phyloP scores from a whole-genome alignment of 176 grass and related monocot species.

The Secale cereale region DNA sequence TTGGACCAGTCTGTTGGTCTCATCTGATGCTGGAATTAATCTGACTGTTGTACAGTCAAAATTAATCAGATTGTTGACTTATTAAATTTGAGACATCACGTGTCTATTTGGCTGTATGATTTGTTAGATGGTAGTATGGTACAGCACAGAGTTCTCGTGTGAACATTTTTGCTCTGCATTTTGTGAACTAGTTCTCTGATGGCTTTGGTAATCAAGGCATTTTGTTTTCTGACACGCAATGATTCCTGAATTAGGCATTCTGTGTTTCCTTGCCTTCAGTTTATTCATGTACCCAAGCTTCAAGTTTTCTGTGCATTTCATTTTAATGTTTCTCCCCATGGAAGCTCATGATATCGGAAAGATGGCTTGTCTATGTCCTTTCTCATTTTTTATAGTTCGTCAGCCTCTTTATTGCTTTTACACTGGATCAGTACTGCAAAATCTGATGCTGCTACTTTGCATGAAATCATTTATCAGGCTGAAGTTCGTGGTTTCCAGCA shows the following conservation, averaged over 20 bases:
- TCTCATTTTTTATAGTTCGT: neutral
- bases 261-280: neutral
- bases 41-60: neutral
- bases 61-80: neutral
- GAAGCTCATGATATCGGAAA: neutral
- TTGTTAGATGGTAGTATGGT: neutral
- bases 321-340: neutral
- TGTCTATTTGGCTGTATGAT: neutral
- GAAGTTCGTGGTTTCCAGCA: conserved; percentile 95
- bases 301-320: neutral
- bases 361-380: neutral
- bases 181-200: neutral
- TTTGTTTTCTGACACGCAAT: neutral
- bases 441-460: conserved; percentile 7
- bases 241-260: neutral
- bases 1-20: neutral
- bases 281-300: neutral
- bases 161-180: neutral
- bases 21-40: neutral
- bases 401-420: neutral
- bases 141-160: neutral
- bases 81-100: neutral
- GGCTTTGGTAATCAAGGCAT: neutral
- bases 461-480: conserved; percentile 50
- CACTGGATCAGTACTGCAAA: neutral